Evolutionary conservation across 1,139 yeast genomes (phyloP).

Genomic region (Hanseniaspora uvarum): DNA sequence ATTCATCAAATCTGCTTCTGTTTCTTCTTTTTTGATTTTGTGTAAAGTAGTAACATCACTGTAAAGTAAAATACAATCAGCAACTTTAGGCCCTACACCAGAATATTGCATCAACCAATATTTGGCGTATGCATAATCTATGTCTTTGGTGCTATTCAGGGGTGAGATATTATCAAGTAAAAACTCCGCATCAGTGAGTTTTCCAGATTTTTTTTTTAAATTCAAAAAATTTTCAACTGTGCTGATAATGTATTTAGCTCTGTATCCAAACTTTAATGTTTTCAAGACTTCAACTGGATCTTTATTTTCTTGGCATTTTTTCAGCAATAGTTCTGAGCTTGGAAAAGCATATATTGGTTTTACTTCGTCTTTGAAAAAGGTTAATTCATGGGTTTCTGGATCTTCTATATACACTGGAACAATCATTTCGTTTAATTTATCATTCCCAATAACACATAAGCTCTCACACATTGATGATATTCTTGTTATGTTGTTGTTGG

Average conservation of each 20-base stretch:
- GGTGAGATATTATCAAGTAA: constrained; percentile 14
- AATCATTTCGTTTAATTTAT: constrained; percentile 44
- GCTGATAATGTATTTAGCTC: constrained; percentile 76
- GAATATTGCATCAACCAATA: constrained; percentile 53
- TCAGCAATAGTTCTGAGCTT: constrained; percentile 41
- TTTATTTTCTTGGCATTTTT: constrained; percentile 34
- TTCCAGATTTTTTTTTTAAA: constrained; percentile 25
- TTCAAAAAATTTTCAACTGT: constrained; percentile 51
- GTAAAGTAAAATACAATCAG: constrained; percentile 91
- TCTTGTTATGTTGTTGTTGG: constrained; percentile 90
- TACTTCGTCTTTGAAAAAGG: constrained; percentile 29
- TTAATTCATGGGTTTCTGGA: constrained; percentile 25
- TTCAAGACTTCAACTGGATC: constrained; percentile 30
- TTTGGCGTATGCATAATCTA: constrained; percentile 50
- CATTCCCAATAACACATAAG: constrained; percentile 64
- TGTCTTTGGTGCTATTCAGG: constrained; percentile 33
- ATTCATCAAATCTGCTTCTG: neutral
- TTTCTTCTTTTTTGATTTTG: neutral
- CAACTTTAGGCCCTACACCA: constrained; percentile 97
- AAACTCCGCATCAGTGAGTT: constrained; percentile 25
- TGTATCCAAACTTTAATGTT: constrained; percentile 65
- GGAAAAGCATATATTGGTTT: constrained; percentile 54
- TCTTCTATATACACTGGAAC: constrained; percentile 30
- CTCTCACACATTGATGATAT: constrained; percentile 88
- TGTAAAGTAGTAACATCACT: constrained; percentile 57